Evolutionary conservation across 2,329 filamentous ascomycete species (phyloP), one percentile per base, ranked within the genome.

Genomic region (Cladosporium sp.): DNA sequence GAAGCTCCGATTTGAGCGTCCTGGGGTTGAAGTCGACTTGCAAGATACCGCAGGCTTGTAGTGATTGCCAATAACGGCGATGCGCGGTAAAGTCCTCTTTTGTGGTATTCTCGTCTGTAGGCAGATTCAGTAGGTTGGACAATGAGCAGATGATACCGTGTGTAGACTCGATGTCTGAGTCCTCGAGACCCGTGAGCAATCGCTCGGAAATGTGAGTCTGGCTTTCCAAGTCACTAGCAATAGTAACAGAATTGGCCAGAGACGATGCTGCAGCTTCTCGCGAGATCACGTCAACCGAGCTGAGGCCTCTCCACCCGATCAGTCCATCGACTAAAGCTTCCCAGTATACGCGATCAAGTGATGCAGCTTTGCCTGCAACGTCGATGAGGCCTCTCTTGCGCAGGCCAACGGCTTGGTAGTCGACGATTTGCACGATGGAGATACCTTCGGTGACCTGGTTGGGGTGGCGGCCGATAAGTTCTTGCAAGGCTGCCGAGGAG

Each of bases 321-420:
- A 97, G 81, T 0, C 85, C 89, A 39, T 89, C 84, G 10, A 92
- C 79, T 3, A 97, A 79, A 0, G 90, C 88, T 56, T 84, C 82
- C 76, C 91, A 91, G 68, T 91, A 92, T 1, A 81, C 74, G 1
- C 60, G 16, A 32, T 88, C 86, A 5, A 98, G 79, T n/a, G 79
- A 81, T 0, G 91, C 87, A 0, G 90, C 90, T 43, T 84, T 84
- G 14, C 87, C 80, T 0, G 91, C 88, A 13, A 98, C 92, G 56
- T 93, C 87, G 48, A 88, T 84, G 72, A 97, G 89, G 3, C 93
- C 94, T 69, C 91, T 86, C 18, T 91, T 89, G 26, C 94, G 86
- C n/a, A 96, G 84, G 2, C 95, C 94, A 23, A 99, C 93, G 43
- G 92, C 87, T 75, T 97, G 93, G 74, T 97, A 99, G 74, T 99